Evolutionary conservation across 306 rosid species (phyloP).

Genomic region (Glycine tomentella): DNA sequence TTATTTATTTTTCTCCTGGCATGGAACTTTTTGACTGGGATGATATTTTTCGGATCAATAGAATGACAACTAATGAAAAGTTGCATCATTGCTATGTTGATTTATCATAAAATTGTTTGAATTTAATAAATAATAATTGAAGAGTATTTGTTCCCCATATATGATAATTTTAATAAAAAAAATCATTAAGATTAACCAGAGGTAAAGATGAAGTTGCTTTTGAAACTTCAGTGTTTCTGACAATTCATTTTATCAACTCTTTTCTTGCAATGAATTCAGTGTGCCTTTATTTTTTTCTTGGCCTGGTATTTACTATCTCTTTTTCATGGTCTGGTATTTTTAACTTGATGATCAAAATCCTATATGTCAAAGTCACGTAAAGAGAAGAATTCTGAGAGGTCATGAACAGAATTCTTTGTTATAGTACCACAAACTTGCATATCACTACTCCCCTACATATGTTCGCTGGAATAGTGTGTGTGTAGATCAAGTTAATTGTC

Average conservation of each 20-base stretch:
- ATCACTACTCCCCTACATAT: not conserved
- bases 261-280: too few relatives aligned
- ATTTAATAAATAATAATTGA: conserved; percentile 18
- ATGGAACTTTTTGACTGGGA: conserved; percentile 13
- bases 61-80: conserved; percentile 29
- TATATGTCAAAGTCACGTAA: not conserved
- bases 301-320: too few relatives aligned
- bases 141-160: not conserved
- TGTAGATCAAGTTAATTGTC: not conserved
- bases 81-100: conserved; percentile 4
- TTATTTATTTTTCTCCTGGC: conserved; percentile 36
- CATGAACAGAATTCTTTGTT: conserved; percentile 19
- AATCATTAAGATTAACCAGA: too few relatives aligned
- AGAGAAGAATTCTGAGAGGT: not conserved
- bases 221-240: too few relatives aligned
- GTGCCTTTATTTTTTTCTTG: too few relatives aligned
- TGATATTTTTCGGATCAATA: conserved; percentile 36
- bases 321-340: not conserved
- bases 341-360: not conserved
- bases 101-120: conserved; percentile 33
- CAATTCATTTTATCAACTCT: too few relatives aligned
- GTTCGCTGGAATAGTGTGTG: not conserved
- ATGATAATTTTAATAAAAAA: too few relatives aligned
- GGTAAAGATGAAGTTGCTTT: too few relatives aligned
- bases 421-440: not conserved